These are phyloP conservation scores for Lobulomyces angularis DNA, from an alignment of 192 early-diverging fungal genomes.

Conservation along the genomic window DNA sequence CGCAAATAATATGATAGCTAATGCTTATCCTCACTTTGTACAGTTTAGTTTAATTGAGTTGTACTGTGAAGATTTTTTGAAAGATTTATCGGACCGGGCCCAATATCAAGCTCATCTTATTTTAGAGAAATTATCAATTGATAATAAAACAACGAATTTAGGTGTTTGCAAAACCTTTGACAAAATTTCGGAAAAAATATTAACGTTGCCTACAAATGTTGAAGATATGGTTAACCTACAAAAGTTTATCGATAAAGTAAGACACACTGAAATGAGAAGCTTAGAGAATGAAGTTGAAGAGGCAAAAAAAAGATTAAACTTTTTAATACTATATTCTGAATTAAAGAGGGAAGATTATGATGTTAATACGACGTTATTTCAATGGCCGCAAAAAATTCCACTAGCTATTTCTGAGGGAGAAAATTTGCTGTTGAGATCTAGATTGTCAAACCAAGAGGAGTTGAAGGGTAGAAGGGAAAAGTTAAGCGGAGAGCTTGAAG, in stretches of 20 bases:
- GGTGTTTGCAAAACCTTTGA: conserved; percentile 29
- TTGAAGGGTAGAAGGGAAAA: conserved; percentile 39
- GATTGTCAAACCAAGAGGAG: conserved; percentile 41
- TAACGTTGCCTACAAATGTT: conserved; percentile 32
- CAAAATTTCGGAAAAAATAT: conserved; percentile 27
- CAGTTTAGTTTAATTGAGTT: conserved; percentile 39
- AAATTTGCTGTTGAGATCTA: conserved; percentile 23
- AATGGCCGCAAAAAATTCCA: conserved; percentile 40
- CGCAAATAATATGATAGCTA: conserved; percentile 25
- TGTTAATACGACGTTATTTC: conserved; percentile 38
- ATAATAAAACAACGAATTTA: conserved; percentile 17
- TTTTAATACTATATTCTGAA: conserved; percentile 46
- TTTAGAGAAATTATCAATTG: conserved; percentile 29
- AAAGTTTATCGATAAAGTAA: conserved; percentile 35
- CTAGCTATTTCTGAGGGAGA: conserved; percentile 39
- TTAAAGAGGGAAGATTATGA: conserved; percentile 44
- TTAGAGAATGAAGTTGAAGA: conserved; percentile 45
- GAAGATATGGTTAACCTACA: conserved; percentile 49
- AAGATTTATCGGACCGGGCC: conserved; percentile 29
- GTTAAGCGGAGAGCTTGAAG: conserved; percentile 35
- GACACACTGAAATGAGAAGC: conserved; percentile 21
- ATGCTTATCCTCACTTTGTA: conserved; percentile 39
- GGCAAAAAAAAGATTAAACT: conserved; percentile 45
- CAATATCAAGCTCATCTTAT: conserved; percentile 25
- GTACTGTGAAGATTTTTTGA: conserved; percentile 39